Evolutionary conservation across 1,139 yeast genomes (phyloP).

Genomic region (Taphrina betulina): DNA sequence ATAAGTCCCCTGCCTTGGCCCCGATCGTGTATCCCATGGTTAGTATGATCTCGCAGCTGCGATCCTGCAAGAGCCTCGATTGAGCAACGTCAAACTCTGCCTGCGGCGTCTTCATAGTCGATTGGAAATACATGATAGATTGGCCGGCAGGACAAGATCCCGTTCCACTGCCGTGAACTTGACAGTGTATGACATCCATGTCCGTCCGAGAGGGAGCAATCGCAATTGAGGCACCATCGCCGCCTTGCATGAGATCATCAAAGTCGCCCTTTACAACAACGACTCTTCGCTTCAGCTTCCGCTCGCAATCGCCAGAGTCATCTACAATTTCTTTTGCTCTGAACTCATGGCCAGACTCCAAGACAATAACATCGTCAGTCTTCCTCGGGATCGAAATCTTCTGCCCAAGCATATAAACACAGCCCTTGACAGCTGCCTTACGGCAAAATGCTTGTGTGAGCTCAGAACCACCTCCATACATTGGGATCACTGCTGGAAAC

Average conservation of each 20-base stretch:
- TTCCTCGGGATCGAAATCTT: conserved; percentile 51
- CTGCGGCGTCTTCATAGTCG: too few relatives aligned
- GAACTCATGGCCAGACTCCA: conserved; percentile 74
- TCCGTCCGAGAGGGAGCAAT: conserved; percentile 86
- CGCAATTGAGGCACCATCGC: conserved; percentile 80
- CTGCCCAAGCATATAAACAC: conserved; percentile 74
- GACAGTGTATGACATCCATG: conserved; percentile 72
- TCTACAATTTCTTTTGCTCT: conserved; percentile 6
- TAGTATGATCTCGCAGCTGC: not conserved
- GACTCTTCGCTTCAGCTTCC: not conserved
- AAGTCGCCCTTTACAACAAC: conserved; percentile 16
- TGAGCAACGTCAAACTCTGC: not conserved
- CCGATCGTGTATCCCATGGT: not conserved
- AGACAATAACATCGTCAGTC: conserved; percentile 57
- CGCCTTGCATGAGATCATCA: conserved; percentile 50
- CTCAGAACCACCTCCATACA: conserved; percentile 96
- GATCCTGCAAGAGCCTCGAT: not conserved
- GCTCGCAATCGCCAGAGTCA: not conserved
- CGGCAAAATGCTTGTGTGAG: conserved; percentile 95
- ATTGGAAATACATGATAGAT: conserved; percentile 83
- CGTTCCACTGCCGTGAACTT: conserved; percentile 83
- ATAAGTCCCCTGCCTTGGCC: not conserved
- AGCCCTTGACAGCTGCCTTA: conserved; percentile 97
- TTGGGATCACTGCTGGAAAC: conserved; percentile 87
- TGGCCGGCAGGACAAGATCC: conserved; percentile 90